phyloP scores from a whole-genome alignment of 1,284 basidiomycete genomes.

The Trichosporon sp. region DNA sequence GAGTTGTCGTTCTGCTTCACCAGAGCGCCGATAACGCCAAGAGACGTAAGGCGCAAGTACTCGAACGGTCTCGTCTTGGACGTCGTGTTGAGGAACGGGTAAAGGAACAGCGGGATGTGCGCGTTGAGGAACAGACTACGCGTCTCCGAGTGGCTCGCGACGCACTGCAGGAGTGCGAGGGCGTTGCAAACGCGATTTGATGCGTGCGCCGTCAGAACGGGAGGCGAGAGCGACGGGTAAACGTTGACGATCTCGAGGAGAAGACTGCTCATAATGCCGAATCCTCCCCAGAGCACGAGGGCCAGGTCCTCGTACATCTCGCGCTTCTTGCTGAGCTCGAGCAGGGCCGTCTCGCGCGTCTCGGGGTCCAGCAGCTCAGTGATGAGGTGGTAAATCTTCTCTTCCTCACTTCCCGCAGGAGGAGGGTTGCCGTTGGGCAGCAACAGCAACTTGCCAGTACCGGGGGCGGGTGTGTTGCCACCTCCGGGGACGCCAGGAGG shows the following conservation, averaged over 20 bases:
- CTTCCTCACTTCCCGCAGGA: slow-evolving; percentile 57
- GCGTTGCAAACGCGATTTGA: slow-evolving; percentile 99
- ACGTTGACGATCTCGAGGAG: slow-evolving; percentile 98
- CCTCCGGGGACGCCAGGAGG: slow-evolving; percentile 23
- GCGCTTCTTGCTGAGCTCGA: slow-evolving; percentile 97
- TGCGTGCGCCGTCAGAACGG: slow-evolving; percentile 94
- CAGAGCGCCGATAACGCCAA: slow-evolving; percentile 97
- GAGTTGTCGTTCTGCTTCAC: slow-evolving; percentile 99
- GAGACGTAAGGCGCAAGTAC: slow-evolving; percentile 93
- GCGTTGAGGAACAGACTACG: slow-evolving; percentile 89
- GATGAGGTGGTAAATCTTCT: slow-evolving; percentile 61
- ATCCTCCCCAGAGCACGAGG: slow-evolving; percentile 97
- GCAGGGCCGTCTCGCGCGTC: slow-evolving; percentile 80
- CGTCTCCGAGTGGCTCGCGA: slow-evolving; percentile 92
- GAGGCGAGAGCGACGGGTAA: slow-evolving; percentile 93
- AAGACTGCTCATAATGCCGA: slow-evolving; percentile 98
- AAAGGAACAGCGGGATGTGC: slow-evolving; percentile 97
- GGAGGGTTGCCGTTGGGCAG: slow-evolving; percentile 53
- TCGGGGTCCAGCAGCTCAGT: slow-evolving; percentile 60
- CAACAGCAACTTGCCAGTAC: slow-evolving; percentile 52
- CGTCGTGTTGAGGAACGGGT: slow-evolving; percentile 98
- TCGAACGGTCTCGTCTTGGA: slow-evolving; percentile 99
- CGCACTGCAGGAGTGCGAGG: slow-evolving; percentile 94
- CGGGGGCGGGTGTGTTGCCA: slow-evolving; percentile 27
- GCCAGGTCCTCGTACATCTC: slow-evolving; percentile 99